Conservation (phyloP, 306 rosid species). For the Ormosia emarginata region DNA sequence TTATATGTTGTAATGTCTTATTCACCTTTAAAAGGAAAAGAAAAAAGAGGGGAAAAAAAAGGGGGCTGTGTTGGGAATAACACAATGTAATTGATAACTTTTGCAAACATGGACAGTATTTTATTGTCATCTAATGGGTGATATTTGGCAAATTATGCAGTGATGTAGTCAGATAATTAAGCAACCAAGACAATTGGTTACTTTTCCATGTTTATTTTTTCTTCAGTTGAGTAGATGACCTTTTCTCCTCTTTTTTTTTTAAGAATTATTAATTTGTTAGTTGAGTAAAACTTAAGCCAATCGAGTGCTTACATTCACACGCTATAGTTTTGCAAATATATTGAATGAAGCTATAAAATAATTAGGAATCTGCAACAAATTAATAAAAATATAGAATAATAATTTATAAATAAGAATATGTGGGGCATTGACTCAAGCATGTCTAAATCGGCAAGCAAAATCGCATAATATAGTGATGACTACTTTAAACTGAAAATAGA, state of each 20-base stretch:
- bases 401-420: background rate
- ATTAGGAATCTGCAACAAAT: background rate
- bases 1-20: constrained; percentile 22
- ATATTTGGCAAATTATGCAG: background rate
- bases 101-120: background rate
- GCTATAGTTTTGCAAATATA: background rate
- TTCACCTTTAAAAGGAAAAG: background rate
- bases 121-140: background rate
- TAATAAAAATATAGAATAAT: background rate
- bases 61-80: background rate
- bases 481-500: background rate
- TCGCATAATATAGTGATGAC: background rate
- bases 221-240: background rate
- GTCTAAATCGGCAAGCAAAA: background rate
- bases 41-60: background rate
- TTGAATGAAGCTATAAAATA: background rate
- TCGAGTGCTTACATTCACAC: background rate
- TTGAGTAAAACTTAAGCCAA: constrained; percentile 17
- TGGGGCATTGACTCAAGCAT: background rate
- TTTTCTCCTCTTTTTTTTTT: background rate
- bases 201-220: background rate
- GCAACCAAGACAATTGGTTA: background rate
- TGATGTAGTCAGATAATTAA: background rate
- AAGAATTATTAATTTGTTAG: background rate
- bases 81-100: background rate